Conservation (phyloP, 1,284 basidiomycete genomes). For the Omphalotus olearius region DNA sequence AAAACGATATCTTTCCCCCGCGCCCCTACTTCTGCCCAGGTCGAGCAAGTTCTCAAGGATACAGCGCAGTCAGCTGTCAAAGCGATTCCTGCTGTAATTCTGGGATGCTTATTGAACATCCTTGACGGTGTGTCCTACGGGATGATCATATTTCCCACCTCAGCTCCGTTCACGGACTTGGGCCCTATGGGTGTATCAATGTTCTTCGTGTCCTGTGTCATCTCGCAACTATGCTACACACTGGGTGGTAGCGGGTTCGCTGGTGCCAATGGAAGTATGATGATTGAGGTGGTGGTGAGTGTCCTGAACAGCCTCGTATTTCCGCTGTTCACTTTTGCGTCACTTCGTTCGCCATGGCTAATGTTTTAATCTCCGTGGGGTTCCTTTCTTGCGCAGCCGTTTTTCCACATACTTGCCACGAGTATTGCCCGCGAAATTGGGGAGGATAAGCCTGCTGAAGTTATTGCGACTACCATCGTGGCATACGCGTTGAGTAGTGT, state of each 20-base stretch:
- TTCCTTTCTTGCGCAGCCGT: slow-evolving; percentile 1
- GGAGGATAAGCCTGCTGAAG: slow-evolving; percentile 61
- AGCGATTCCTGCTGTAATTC: slow-evolving; percentile 77
- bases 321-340: background rate
- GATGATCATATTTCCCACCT: slow-evolving; percentile 33
- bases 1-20: background rate
- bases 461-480: slow-evolving; percentile 89
- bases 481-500: slow-evolving; percentile 88
- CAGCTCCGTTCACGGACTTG: slow-evolving; percentile 63
- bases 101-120: slow-evolving; percentile 88
- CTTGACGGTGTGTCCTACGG: slow-evolving; percentile 91
- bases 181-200: slow-evolving; percentile 92
- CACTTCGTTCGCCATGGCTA: background rate
- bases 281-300: slow-evolving; percentile 94
- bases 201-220: slow-evolving; percentile 43
- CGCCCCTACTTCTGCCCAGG: background rate
- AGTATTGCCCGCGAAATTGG: slow-evolving; percentile 76
- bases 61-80: slow-evolving; percentile 34
- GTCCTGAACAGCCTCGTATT: background rate
- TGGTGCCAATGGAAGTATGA: slow-evolving; percentile 95
- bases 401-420: slow-evolving; percentile 37
- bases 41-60: slow-evolving; percentile 6
- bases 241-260: slow-evolving; percentile 86
- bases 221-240: slow-evolving; percentile 86
- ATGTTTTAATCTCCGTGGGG: slow-evolving; percentile 3